phyloP scores from a whole-genome alignment of 352 stramenopile species.

The Globisporangium irregulare region DNA sequence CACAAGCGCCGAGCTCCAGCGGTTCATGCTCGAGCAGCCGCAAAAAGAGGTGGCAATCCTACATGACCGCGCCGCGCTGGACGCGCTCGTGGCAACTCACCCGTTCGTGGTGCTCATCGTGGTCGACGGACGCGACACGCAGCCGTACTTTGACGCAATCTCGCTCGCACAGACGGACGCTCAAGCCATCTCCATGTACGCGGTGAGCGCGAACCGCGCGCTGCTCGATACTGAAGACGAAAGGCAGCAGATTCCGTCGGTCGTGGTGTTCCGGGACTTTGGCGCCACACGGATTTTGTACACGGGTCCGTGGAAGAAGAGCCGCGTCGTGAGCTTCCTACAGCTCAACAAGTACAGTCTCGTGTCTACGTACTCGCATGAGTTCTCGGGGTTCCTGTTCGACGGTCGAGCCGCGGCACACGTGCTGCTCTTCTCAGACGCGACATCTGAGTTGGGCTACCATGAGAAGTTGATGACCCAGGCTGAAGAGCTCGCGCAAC shows the following conservation, averaged over 20 bases:
- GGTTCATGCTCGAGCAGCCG: slow-evolving; percentile 30
- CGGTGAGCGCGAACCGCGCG: slow-evolving; percentile 19
- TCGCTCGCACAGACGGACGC: slow-evolving; percentile 31
- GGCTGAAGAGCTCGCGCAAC: slow-evolving; percentile 15
- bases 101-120: slow-evolving; percentile 36
- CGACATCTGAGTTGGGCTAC: slow-evolving; percentile 4
- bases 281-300: slow-evolving; percentile 21
- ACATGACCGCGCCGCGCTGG: slow-evolving; percentile 11
- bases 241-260: slow-evolving; percentile 13
- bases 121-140: slow-evolving; percentile 28
- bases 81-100: slow-evolving; percentile 16
- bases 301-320: slow-evolving; percentile 24
- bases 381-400: slow-evolving; percentile 27
- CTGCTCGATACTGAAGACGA: slow-evolving; percentile 22
- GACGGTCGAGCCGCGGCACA: slow-evolving; percentile 24
- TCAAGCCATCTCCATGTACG: slow-evolving; percentile 21
- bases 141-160: slow-evolving; percentile 31
- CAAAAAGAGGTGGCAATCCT: slow-evolving; percentile 22
- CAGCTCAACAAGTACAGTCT: slow-evolving; percentile 31
- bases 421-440: slow-evolving; percentile 39
- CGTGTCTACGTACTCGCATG: slow-evolving; percentile 27
- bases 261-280: slow-evolving; percentile 35
- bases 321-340: slow-evolving; percentile 25
- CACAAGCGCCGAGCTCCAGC: slow-evolving; percentile 38
- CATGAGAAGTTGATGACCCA: slow-evolving; percentile 17